These are phyloP conservation scores for Aegilops sharonensis DNA, from an alignment of 176 grass and related monocot species.

Conservation along the genomic window DNA sequence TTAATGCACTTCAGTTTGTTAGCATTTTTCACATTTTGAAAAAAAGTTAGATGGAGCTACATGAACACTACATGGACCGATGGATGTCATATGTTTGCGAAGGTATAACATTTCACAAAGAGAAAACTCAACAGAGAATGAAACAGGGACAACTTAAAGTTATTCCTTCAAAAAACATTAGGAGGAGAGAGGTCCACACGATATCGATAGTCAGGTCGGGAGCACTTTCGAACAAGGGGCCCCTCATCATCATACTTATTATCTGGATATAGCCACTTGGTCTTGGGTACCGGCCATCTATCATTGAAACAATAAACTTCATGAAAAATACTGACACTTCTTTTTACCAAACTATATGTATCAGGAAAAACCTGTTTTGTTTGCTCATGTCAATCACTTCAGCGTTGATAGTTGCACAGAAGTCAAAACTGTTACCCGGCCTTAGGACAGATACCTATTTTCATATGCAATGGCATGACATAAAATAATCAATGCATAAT, in stretches of 20 bases:
- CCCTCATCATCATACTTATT: neutral
- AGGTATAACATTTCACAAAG: no score
- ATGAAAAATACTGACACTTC: neutral
- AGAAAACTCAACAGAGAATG: no score
- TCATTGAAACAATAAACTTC: neutral
- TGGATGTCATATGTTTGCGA: no score
- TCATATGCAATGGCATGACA: neutral
- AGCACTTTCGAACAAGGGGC: neutral
- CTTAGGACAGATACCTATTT: constrained; percentile 1
- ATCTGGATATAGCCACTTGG: neutral
- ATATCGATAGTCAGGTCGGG: neutral
- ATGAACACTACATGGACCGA: no score
- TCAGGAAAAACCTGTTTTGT: constrained; percentile 14
- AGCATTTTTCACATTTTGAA: no score
- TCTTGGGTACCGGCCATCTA: constrained; percentile 13
- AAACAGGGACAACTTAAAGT: no score
- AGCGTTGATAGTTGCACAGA: neutral
- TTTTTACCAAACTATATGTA: neutral
- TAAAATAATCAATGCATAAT: neutral
- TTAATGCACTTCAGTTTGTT: no score
- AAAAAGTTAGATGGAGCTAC: no score
- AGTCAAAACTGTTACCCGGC: constrained; percentile 8
- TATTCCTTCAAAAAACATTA: no score
- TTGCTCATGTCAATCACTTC: neutral
- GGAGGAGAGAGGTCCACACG: neutral